These are phyloP conservation scores for Aspergillus sp. DNA, from an alignment of 2,329 filamentous ascomycete species.

Conservation along the genomic window DNA sequence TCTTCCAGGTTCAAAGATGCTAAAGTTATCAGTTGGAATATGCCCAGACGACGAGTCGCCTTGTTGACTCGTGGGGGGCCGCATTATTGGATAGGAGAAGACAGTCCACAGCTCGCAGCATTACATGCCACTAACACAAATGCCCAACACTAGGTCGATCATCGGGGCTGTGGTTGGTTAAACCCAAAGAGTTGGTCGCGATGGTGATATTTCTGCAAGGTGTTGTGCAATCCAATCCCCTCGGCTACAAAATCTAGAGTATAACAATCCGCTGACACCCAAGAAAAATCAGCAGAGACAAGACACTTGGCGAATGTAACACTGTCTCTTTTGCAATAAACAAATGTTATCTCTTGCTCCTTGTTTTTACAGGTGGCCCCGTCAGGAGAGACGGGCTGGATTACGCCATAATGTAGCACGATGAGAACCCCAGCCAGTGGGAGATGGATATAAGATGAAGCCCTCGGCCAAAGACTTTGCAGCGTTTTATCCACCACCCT, in stretches of 20 bases:
- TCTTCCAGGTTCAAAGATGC: background rate
- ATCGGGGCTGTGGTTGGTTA: background rate
- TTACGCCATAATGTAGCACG: conserved; percentile 9
- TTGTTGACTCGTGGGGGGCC: too few species aligned
- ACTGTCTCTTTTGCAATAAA: background rate
- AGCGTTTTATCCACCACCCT: background rate
- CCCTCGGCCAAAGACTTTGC: background rate
- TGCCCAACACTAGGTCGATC: background rate
- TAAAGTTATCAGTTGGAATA: background rate
- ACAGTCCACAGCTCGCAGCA: background rate
- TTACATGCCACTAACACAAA: background rate
- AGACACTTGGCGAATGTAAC: conserved; percentile 10
- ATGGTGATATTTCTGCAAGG: background rate
- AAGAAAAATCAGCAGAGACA: conserved; percentile 5
- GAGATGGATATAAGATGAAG: conserved; percentile 4
- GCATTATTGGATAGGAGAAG: background rate
- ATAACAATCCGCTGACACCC: background rate
- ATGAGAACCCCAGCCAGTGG: conserved; percentile 1
- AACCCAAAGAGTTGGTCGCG: background rate
- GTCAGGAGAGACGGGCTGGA: conserved; percentile 4
- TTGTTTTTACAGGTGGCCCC: conserved; percentile 1
- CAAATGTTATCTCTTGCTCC: background rate
- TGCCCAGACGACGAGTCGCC: background rate
- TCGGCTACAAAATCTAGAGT: background rate
- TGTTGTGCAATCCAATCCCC: conserved; percentile 5